Evolutionary conservation across 2,329 filamentous ascomycete species (phyloP).

Genomic region (Fusarium nygamai): DNA sequence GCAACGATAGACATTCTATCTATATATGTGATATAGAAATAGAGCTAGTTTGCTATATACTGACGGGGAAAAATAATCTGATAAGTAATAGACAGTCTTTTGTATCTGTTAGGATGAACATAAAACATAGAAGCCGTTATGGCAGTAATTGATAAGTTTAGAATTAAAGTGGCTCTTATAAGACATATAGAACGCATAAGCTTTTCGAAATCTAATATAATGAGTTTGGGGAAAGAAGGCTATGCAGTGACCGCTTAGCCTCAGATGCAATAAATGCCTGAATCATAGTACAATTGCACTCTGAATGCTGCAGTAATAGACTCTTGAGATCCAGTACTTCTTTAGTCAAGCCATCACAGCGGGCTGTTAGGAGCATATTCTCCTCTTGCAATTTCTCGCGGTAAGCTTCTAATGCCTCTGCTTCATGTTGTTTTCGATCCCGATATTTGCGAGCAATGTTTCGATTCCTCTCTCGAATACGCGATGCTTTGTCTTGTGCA

Average conservation of each 20-base stretch:
- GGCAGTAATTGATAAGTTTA: too few relatives aligned
- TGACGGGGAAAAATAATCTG: too few relatives aligned
- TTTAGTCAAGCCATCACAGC: fast-evolving
- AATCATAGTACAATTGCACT: neutral
- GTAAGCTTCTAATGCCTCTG: neutral
- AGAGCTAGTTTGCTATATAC: too few relatives aligned
- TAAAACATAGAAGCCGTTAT: too few relatives aligned
- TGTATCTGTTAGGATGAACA: too few relatives aligned
- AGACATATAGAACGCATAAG: too few relatives aligned
- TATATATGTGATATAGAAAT: too few relatives aligned
- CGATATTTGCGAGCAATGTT: neutral
- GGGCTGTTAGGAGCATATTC: neutral
- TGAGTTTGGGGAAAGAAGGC: neutral
- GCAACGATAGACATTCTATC: too few relatives aligned
- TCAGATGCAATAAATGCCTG: neutral
- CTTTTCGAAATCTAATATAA: too few relatives aligned
- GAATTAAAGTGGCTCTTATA: too few relatives aligned
- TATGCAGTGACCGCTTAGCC: neutral
- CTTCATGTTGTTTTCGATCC: neutral
- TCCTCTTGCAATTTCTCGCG: neutral
- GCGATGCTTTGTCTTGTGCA: neutral
- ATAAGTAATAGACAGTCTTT: too few relatives aligned
- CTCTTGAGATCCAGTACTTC: neutral
- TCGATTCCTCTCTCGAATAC: neutral
- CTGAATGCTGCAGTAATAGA: neutral